Base-by-base conservation (phyloP, 768 basidiomycete species). In the Leccinum disarticulatum region DNA sequence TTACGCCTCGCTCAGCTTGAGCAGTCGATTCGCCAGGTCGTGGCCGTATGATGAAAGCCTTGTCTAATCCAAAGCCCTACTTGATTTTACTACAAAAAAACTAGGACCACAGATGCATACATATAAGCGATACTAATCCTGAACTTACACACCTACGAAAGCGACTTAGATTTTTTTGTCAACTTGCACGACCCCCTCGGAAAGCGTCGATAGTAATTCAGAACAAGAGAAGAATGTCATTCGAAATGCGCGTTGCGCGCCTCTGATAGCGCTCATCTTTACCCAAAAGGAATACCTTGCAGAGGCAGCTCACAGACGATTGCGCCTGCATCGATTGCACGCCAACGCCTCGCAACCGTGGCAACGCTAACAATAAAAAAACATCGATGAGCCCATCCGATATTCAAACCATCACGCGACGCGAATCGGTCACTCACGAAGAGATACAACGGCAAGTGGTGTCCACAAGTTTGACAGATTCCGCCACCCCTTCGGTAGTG, bases 391-490 rank as follows among this genome's bases (percentile, higher is more conserved):
- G 61, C 33, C 33, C 38, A 46, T 46, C 6, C 28, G 36, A 6
- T 3, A 13, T 27, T 28, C 35, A 14, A 30, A 17, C 9, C 28
- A 49, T 49, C 22, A 48, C 30, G n/a, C 22, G 27, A 19, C n/a
- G 8, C 35, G 14, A 56, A 30, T 31, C 13, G 0, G 14, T 4
- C 25, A 74, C 82, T 68, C 61, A 87, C 87, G 66, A 81, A 70
- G 46, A 88, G 70, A 69, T 76, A 87, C 1, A 69, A 14, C 0
- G 72, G 77, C 9, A 87, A 65, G 53, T 71, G 55, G 51, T 68
- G 57, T 14, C 71, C 66, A 60, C 85, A 86, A 57, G 68, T 75
- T 54, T 84, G 78, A 54, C 85, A 87, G 10, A 28, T 52, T 5
- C 79, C 81, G 0, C 75, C 77, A 0, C 83, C 83, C 2, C 67